Conservation (phyloP, 2,329 filamentous ascomycete species). For the Seiridium unicorne region DNA sequence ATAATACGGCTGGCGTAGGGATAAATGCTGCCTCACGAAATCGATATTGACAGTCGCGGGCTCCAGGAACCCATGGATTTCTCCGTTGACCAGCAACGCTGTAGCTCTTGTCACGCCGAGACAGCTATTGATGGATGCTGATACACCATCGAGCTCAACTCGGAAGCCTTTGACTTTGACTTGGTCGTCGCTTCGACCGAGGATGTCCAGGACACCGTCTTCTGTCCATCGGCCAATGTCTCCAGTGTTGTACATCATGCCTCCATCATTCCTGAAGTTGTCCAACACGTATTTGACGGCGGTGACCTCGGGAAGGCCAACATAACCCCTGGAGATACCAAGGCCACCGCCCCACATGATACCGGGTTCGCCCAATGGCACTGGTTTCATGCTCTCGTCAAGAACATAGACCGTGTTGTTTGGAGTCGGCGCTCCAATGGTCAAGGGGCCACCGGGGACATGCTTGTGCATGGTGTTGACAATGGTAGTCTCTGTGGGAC, state of each 20-base stretch:
- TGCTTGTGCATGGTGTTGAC: conserved; percentile 57
- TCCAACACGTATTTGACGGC: conserved; percentile 47
- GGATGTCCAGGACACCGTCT: conserved; percentile 52
- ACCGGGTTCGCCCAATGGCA: conserved; percentile 45
- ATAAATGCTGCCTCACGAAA: conserved; percentile 37
- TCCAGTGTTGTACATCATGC: conserved; percentile 59
- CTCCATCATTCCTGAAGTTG: conserved; percentile 48
- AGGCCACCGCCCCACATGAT: conserved; percentile 57
- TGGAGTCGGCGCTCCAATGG: conserved; percentile 54
- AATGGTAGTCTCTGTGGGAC: conserved; percentile 59
- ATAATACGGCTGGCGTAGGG: conserved; percentile 51
- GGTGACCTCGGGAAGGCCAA: conserved; percentile 51
- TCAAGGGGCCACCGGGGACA: conserved; percentile 40
- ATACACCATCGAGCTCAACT: conserved; percentile 58
- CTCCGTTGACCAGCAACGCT: conserved; percentile 6
- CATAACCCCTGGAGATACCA: conserved; percentile 55
- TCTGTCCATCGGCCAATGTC: conserved; percentile 54
- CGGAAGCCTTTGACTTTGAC: conserved; percentile 63
- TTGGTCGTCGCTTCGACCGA: conserved; percentile 60
- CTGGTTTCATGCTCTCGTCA: conserved; percentile 42
- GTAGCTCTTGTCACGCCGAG: conserved; percentile 17
- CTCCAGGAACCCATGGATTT: conserved; percentile 11
- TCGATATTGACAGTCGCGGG: conserved; percentile 8
- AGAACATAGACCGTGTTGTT: conserved; percentile 58
- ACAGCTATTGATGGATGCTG: conserved; percentile 45